These are phyloP conservation scores for Pistacia atlantica DNA, from an alignment of 345 rosid genomes.

Conservation along the genomic window DNA sequence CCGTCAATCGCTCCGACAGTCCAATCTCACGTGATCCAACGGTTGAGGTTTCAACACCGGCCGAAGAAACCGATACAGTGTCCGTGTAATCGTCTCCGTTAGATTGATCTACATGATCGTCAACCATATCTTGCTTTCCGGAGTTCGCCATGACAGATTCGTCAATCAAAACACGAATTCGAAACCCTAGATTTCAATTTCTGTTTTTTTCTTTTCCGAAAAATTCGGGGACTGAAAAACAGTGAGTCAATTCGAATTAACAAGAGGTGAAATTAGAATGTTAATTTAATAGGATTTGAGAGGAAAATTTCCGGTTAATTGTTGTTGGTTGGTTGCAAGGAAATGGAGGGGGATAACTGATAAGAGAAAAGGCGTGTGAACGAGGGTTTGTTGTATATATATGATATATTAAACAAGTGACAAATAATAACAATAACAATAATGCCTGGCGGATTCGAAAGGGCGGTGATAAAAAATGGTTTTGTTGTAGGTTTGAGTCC, in stretches of 20 bases:
- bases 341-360: neutral
- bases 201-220: neutral
- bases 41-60: slow-evolving; percentile 31
- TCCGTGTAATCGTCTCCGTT: slow-evolving; percentile 42
- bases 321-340: neutral
- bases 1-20: slow-evolving; percentile 62
- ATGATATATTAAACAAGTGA: too few relatives aligned
- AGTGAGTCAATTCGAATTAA: neutral
- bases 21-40: slow-evolving; percentile 53
- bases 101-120: slow-evolving; percentile 36
- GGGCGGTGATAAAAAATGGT: slow-evolving; percentile 12
- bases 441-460: slow-evolving; percentile 34
- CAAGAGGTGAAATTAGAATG: neutral
- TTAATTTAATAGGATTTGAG: neutral
- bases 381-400: neutral
- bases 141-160: slow-evolving; percentile 54
- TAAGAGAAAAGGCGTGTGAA: neutral
- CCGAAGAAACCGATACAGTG: slow-evolving; percentile 30
- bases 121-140: slow-evolving; percentile 41
- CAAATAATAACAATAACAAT: too few relatives aligned
- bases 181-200: slow-evolving; percentile 17
- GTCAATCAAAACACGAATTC: neutral
- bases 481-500: slow-evolving; percentile 26
- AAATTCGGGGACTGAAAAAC: neutral
- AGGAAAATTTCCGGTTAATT: neutral